A percentile compares a stretch with the other conserved stretches of the same genome.
phyloP scores from a whole-genome alignment of 1,284 basidiomycete genomes.

The Leccinum variabile region DNA sequence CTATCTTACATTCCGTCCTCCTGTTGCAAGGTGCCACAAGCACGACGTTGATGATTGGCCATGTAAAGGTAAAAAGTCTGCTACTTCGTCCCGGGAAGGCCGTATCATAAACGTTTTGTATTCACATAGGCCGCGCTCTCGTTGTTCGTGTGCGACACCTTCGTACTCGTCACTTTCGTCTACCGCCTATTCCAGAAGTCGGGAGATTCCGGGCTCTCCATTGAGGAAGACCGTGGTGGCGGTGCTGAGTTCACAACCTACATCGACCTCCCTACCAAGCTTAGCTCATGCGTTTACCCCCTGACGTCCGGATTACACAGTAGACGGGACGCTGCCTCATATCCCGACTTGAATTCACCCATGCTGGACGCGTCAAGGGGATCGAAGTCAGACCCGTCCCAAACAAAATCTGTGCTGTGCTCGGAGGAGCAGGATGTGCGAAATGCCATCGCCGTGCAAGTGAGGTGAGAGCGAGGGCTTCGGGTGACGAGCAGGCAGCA shows the following conservation, averaged over 20 bases:
- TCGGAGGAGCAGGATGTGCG: not conserved
- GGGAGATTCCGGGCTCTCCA: not conserved
- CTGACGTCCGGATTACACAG: not conserved
- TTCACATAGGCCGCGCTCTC: constrained; percentile 21
- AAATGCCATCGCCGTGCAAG: not conserved
- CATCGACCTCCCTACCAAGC: constrained; percentile 20
- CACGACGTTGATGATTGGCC: constrained; percentile 19
- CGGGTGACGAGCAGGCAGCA: not conserved
- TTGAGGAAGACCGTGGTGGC: not conserved
- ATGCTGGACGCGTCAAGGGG: not conserved
- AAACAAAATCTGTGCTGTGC: not conserved
- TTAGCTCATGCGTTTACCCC: not conserved
- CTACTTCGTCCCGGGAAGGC: not conserved
- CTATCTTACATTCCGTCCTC: constrained; percentile 28
- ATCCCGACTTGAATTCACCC: not conserved
- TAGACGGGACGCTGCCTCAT: not conserved
- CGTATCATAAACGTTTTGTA: not conserved
- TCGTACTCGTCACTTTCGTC: constrained; percentile 19
- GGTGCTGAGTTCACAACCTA: constrained; percentile 20
- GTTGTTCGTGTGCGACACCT: constrained; percentile 23
- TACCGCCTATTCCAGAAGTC: constrained; percentile 15
- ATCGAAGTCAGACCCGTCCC: not conserved
- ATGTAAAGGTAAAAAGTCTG: constrained; percentile 22
- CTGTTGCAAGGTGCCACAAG: constrained; percentile 13
- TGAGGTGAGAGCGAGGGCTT: not conserved